Base-by-base conservation (phyloP, 2,329 filamentous ascomycete genomes). In the Aspergillus clavatus region DNA sequence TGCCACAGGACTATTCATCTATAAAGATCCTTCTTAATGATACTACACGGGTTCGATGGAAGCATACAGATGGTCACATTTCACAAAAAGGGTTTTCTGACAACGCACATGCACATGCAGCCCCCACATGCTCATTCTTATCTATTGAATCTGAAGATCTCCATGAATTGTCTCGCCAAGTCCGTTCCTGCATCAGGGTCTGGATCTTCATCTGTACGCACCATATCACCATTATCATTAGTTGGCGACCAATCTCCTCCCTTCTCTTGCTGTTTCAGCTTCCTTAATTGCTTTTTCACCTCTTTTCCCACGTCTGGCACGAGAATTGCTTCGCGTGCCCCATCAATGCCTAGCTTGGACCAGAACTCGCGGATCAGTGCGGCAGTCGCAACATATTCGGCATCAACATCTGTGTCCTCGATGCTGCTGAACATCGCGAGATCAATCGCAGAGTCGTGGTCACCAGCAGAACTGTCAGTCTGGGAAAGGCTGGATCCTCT, bases 101-200 rank as follows among this genome's bases (percentile, higher is more conserved):
- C 23, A 8, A 8, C 23, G 8, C 8, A 44, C 16, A 22, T 18
- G 29, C 26, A 40, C 27, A 28, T 37, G 19, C 31, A 19, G 3
- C 19, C 22, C 22, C 24, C 7, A 37, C 18, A 18, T 27, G 7
- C 7, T 7, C 19, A 37, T 31, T 29, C 26, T 43, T 50, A 72
- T 45, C 68, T 61, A 53, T 67, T 71, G 39, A 72, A 71, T 27
- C 67, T 61, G 47, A 72, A 62, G 39, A 71, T 65, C 56, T 72
- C 69, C 67, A 72, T 71, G 50, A 69, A 72, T 53, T 72, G 69
- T 48, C 68, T 68, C 18, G 68, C 68, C 47, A 71, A 51, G 62
- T 72, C 69, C 24, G 60, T 59, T 1, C 67, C 68, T 22, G 61
- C 60, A 45, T 65, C 52, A n/a, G 60, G 54, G 56, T 67, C 60